phyloP scores from a whole-genome alignment of 768 basidiomycete genomes.

The Amanita molliuscula region DNA sequence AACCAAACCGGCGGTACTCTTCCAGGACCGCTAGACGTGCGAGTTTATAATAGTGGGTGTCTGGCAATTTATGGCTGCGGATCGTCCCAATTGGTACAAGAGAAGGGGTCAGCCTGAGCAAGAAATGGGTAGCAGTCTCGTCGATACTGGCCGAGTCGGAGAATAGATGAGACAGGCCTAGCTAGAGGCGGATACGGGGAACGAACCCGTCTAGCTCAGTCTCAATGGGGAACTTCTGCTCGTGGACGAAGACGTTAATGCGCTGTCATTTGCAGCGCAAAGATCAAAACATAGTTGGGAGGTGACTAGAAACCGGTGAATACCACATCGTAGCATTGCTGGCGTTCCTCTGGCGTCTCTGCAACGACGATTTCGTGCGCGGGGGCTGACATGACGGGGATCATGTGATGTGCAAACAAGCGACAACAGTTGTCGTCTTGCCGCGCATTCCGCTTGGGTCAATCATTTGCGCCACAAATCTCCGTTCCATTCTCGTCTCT shows the following conservation, averaged over 20 bases:
- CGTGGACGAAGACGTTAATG: slow-evolving; percentile 48
- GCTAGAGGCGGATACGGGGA: slow-evolving; percentile 1
- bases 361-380: slow-evolving; percentile 50
- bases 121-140: slow-evolving; percentile 54
- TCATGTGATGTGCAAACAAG: slow-evolving; percentile 5
- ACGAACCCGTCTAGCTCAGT: slow-evolving; percentile 67
- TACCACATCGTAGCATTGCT: slow-evolving; percentile 59
- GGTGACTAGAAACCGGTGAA: neutral
- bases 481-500: slow-evolving; percentile 1
- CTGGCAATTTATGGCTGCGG: slow-evolving; percentile 32
- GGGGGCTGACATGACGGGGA: slow-evolving; percentile 15
- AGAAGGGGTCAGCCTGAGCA: slow-evolving; percentile 57
- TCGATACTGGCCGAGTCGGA: slow-evolving; percentile 38
- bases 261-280: slow-evolving; percentile 17
- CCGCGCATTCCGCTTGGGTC: neutral
- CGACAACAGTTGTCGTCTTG: slow-evolving; percentile 1
- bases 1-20: slow-evolving; percentile 48
- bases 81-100: slow-evolving; percentile 63
- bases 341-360: slow-evolving; percentile 34
- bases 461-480: neutral
- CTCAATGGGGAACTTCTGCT: slow-evolving; percentile 67
- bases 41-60: slow-evolving; percentile 54
- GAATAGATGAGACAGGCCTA: slow-evolving; percentile 4
- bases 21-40: slow-evolving; percentile 60
- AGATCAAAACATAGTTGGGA: neutral